These are phyloP conservation scores for Erythrobasidium yunnanense DNA, from an alignment of 768 basidiomycete genomes.

Conservation along the genomic window DNA sequence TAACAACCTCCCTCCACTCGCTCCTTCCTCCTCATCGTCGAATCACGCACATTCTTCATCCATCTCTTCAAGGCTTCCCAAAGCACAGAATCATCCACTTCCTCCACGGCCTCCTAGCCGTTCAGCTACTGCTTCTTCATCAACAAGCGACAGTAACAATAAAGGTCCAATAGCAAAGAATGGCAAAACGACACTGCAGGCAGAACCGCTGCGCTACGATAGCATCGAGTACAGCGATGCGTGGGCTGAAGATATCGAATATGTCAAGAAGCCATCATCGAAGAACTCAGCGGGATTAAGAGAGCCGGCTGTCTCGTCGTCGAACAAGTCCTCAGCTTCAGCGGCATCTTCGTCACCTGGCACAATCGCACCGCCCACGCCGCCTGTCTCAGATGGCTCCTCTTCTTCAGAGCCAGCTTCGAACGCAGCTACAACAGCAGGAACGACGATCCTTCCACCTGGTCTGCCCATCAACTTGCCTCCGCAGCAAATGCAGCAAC, in stretches of 20 bases:
- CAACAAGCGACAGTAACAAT: too few species aligned
- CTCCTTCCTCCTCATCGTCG: not conserved
- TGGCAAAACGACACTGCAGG: too few species aligned
- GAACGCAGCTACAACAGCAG: not conserved
- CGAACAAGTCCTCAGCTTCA: not conserved
- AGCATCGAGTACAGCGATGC: too few species aligned
- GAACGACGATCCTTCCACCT: not conserved
- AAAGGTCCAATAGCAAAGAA: too few species aligned
- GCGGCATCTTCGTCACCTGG: not conserved
- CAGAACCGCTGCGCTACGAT: too few species aligned
- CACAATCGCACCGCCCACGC: slow-evolving; percentile 8
- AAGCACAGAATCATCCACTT: slow-evolving; percentile 31
- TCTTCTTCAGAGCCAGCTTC: not conserved
- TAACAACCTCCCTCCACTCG: not conserved
- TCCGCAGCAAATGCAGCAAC: too few species aligned
- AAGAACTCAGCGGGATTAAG: too few species aligned
- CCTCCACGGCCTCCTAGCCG: slow-evolving; percentile 32
- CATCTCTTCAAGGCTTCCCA: slow-evolving; percentile 29
- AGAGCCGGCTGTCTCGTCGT: too few species aligned
- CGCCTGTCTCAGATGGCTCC: slow-evolving; percentile 3
- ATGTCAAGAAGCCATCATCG: too few species aligned
- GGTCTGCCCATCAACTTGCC: not conserved
- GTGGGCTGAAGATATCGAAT: too few species aligned
- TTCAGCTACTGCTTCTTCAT: not conserved
- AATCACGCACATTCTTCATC: slow-evolving; percentile 21